A percentile compares a stretch with the other conserved stretches of the same genome.
phyloP scores from a whole-genome alignment of 495 filamentous ascomycete genomes.

The Xylaria grammica region DNA sequence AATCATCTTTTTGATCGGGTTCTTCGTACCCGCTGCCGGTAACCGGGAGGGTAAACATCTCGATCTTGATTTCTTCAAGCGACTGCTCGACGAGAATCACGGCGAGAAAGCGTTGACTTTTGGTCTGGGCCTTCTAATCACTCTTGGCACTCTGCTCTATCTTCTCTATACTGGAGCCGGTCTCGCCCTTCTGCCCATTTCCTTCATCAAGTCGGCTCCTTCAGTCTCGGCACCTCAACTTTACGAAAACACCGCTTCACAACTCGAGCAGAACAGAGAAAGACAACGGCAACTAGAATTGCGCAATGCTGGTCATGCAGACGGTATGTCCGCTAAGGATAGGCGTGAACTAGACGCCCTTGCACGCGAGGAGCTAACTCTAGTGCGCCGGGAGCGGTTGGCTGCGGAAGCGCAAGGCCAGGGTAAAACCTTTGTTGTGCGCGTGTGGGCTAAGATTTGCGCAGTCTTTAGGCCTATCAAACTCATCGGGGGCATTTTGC shows the following conservation, averaged over 20 bases:
- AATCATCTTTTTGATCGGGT: slow-evolving; percentile 87
- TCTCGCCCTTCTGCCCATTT: slow-evolving; percentile 84
- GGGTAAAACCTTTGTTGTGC: slow-evolving; percentile 69
- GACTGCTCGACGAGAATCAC: slow-evolving; percentile 80
- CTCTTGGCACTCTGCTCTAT: slow-evolving; percentile 83
- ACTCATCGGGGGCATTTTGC: slow-evolving; percentile 79
- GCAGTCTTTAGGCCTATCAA: slow-evolving; percentile 82
- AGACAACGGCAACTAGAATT: slow-evolving; percentile 88
- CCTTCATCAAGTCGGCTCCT: slow-evolving; percentile 88
- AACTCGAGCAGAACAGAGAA: slow-evolving; percentile 85
- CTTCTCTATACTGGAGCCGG: slow-evolving; percentile 87
- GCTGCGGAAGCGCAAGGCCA: slow-evolving; percentile 81
- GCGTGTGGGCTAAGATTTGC: slow-evolving; percentile 75
- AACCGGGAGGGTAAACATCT: slow-evolving; percentile 63
- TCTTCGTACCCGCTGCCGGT: slow-evolving; percentile 83
- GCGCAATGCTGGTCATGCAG: slow-evolving; percentile 77
- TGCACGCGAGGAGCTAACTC: slow-evolving; percentile 85
- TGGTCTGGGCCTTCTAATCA: slow-evolving; percentile 81
- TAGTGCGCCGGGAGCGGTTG: slow-evolving; percentile 86
- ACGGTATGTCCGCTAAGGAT: slow-evolving; percentile 80
- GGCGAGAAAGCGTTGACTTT: slow-evolving; percentile 93
- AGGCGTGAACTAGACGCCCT: slow-evolving; percentile 86
- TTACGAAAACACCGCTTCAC: slow-evolving; percentile 73
- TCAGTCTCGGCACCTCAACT: slow-evolving; percentile 77
- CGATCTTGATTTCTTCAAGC: slow-evolving; percentile 90